These are phyloP conservation scores for Vitis amurensis DNA, from an alignment of 164 flowering plant species.

Conservation along the genomic window DNA sequence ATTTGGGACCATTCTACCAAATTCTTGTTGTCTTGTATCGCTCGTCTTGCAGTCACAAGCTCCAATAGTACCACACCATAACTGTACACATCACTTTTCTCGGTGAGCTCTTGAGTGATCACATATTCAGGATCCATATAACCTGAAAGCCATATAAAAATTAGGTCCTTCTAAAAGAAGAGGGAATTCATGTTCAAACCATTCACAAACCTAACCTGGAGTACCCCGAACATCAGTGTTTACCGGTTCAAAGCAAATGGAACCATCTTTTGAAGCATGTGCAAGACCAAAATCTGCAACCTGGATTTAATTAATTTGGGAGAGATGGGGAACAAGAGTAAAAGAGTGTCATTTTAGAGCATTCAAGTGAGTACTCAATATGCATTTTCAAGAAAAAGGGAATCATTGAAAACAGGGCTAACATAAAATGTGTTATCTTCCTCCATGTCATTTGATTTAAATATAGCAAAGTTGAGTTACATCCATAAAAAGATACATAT, in stretches of 20 bases:
- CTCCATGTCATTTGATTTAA: background rate
- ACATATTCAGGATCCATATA: slow-evolving; percentile 98
- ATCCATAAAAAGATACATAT: background rate
- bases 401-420: background rate
- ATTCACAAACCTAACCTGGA: slow-evolving; percentile 58
- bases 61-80: slow-evolving; percentile 91
- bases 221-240: slow-evolving; percentile 93
- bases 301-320: slow-evolving; percentile 29
- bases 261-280: slow-evolving; percentile 84
- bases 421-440: background rate
- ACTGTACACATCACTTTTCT: slow-evolving; percentile 95
- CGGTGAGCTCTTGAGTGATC: slow-evolving; percentile 85
- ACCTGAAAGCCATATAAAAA: slow-evolving; percentile 46
- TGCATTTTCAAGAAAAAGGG: background rate
- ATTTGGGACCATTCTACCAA: slow-evolving; percentile 83
- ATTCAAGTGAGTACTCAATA: too few species aligned
- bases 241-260: slow-evolving; percentile 85
- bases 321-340: too few species aligned
- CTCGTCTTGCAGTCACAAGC: slow-evolving; percentile 70
- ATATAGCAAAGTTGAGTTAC: too few species aligned
- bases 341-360: background rate
- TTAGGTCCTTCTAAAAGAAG: slow-evolving; percentile 3
- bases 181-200: background rate
- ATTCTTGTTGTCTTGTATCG: slow-evolving; percentile 79
- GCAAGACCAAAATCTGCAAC: slow-evolving; percentile 98